Evolutionary conservation across 73 alveolate genomes (phyloP).

Genomic region (Halteria grandinella): DNA sequence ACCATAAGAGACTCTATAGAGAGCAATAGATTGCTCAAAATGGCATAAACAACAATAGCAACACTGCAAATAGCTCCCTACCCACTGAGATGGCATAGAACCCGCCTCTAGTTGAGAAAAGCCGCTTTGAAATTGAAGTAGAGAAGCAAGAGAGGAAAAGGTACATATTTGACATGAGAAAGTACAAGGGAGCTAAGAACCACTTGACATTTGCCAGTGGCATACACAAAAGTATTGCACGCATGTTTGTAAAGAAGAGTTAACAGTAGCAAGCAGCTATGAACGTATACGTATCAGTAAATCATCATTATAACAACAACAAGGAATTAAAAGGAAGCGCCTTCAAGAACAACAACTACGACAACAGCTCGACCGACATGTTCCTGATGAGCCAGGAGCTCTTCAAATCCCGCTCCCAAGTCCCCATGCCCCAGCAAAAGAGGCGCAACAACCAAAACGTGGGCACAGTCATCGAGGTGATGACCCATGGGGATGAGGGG

Average conservation of each 20-base stretch:
- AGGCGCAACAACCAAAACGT: no score
- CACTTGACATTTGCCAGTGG: constrained; percentile 7
- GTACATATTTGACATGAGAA: constrained; percentile 7
- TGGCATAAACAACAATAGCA: no score
- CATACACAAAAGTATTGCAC: not conserved
- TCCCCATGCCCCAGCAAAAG: no score
- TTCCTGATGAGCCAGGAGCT: not conserved
- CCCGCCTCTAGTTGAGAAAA: no score
- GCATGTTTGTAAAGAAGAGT: not conserved
- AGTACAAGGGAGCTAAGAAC: not conserved
- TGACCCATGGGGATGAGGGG: no score
- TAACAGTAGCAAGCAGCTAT: constrained; percentile 27
- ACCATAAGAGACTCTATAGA: constrained; percentile 38
- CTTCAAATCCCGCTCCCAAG: not conserved
- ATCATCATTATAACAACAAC: constrained; percentile 8
- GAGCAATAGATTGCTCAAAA: constrained; percentile 13
- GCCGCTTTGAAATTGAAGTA: not conserved
- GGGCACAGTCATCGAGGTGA: no score
- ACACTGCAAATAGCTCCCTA: no score
- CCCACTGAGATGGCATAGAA: no score
- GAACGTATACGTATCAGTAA: constrained; percentile 2
- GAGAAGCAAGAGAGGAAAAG: constrained; percentile 8
- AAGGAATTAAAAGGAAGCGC: not conserved
- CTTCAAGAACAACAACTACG: not conserved
- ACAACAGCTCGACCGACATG: not conserved